phyloP scores from a whole-genome alignment of 257 asterid species.

The Nicotiana benthamiana region DNA sequence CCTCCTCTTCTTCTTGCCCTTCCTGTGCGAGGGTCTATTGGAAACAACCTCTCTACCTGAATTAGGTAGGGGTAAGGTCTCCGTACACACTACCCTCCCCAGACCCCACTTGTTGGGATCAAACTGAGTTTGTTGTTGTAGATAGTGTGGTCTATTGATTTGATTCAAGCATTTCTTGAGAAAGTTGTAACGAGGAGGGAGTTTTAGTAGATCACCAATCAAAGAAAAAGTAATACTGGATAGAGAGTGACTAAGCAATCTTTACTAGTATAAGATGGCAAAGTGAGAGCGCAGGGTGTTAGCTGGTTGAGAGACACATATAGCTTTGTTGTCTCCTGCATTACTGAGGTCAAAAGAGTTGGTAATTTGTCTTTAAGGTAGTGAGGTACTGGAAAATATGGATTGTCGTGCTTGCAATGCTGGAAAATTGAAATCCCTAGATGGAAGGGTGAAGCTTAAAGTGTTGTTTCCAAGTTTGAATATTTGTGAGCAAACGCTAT shows the following conservation, averaged over 20 bases:
- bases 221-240: neutral
- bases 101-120: no score
- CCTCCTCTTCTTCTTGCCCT: no score
- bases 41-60: no score
- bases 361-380: neutral
- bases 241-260: neutral
- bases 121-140: no score
- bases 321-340: neutral
- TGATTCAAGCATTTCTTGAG: neutral
- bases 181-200: neutral
- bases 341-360: neutral
- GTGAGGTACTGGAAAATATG: neutral
- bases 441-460: neutral
- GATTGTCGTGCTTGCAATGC: neutral
- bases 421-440: no score
- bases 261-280: neutral
- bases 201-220: neutral
- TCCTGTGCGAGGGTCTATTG: no score
- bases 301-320: neutral
- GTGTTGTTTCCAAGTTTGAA: neutral
- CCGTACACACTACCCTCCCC: no score
- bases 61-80: no score
- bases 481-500: neutral
- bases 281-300: neutral
- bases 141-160: neutral